Base-by-base conservation (phyloP, 768 basidiomycete genomes). In the Leccinum incarnatum region DNA sequence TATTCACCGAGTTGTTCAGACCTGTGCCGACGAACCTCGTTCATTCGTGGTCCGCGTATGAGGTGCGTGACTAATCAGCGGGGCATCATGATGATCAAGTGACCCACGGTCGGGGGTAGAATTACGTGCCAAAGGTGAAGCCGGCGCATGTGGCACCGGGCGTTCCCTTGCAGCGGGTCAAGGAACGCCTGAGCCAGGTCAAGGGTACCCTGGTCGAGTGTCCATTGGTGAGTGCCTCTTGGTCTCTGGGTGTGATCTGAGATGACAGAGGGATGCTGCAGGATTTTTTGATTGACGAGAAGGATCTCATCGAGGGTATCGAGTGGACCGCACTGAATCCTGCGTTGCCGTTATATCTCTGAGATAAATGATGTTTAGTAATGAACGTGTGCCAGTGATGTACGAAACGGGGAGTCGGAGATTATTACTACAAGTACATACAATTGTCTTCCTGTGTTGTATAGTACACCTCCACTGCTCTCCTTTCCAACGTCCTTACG, bases 281-380 rank as follows among this genome's bases (percentile, higher is more conserved):
- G 90, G 88, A 93, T 71, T 95, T 94, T 81, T 77, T 95, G 51
- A 90, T 91, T 51, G 91, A 92, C 59, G 83, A 93, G 61, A 85
- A 83, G 64, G 84, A 83, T 2, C 84, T 93, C 51, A 83, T 85
- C 11, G 80, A 80, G 59, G 88, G 87, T 0, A 77, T 84, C 1
- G 87, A 89, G 55, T 93, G 91, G 91, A 76, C 69, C 17, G 86
- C 82, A 5, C 74, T 91, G 37, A 87, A 91, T 72, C 91, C 91
- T 4, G 86, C 88, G 2, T 74, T 93, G 55, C 90, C 89, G 0
- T 86, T 93, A 60, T 93, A 89, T 68, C 85, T 93, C 50, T 93
- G 58, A 47, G 40, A 37, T 34, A 29, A 29, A 14, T 56, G 59
- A 64, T 55, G 36, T 37, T 12, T 37, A 15, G 15, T 58, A 62